These are phyloP conservation scores for Auriculariales sp. DNA, from an alignment of 768 basidiomycete genomes.

Conservation along the genomic window DNA sequence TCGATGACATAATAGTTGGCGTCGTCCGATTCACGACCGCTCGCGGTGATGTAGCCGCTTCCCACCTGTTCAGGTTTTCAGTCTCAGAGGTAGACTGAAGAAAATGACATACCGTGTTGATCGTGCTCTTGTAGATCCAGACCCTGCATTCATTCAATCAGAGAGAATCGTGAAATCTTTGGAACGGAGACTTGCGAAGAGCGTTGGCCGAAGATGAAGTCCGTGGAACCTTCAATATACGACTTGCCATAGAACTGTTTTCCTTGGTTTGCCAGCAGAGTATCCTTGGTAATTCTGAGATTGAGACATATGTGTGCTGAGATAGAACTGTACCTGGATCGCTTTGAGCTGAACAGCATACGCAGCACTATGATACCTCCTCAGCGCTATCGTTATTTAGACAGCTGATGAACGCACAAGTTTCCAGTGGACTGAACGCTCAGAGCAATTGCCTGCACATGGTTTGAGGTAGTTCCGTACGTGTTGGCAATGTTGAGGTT, in stretches of 20 bases:
- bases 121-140: background rate
- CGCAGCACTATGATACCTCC: background rate
- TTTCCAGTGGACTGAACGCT: constrained; percentile 2
- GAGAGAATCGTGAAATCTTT: constrained; percentile 2
- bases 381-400: constrained; percentile 2
- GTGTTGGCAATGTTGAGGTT: constrained; percentile 9
- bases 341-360: background rate
- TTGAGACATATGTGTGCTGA: too few relatives aligned
- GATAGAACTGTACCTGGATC: background rate
- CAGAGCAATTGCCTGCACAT: constrained; percentile 4
- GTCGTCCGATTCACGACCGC: constrained; percentile 1
- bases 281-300: too few relatives aligned
- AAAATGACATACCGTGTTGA: background rate
- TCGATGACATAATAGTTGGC: constrained; percentile 5
- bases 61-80: background rate
- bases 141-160: background rate
- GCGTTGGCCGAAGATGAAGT: constrained; percentile 6
- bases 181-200: background rate
- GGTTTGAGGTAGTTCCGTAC: constrained; percentile 1
- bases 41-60: constrained; percentile 1
- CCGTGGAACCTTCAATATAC: background rate
- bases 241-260: constrained; percentile 2
- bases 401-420: background rate
- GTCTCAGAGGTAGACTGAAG: background rate
- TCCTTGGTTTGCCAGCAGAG: too few relatives aligned